Percentiles rank a stretch among this genome's conserved stretches.
Conservation (phyloP, 768 basidiomycete genomes). For the Tylopilus sp. region DNA sequence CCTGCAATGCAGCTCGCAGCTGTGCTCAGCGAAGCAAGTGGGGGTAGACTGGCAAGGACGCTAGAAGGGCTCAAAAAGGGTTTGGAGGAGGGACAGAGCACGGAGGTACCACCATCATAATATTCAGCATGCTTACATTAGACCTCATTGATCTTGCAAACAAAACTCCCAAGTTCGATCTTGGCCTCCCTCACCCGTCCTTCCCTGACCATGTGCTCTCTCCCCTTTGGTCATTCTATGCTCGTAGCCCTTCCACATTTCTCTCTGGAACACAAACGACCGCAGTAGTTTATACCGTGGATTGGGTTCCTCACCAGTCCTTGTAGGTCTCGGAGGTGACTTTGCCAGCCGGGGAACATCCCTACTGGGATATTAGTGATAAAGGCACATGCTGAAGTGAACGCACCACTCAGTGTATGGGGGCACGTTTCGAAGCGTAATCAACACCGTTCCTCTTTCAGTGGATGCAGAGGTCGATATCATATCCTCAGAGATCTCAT, state of each 20-base stretch:
- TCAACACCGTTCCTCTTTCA: constrained; percentile 68
- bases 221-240: constrained; percentile 95
- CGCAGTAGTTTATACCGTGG: constrained; percentile 68
- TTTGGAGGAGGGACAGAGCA: constrained; percentile 47
- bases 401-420: constrained; percentile 87
- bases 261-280: constrained; percentile 75
- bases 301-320: constrained; percentile 47
- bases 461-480: not conserved
- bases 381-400: constrained; percentile 6
- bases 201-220: constrained; percentile 59
- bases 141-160: constrained; percentile 27
- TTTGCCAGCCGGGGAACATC: constrained; percentile 74
- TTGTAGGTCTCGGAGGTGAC: constrained; percentile 56
- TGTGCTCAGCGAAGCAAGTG: constrained; percentile 64
- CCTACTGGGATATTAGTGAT: constrained; percentile 40
- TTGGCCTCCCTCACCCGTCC: constrained; percentile 69
- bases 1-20: constrained; percentile 73
- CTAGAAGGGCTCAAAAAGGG: constrained; percentile 71
- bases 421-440: constrained; percentile 81
- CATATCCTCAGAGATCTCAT: constrained; percentile 9
- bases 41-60: constrained; percentile 66
- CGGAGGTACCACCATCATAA: constrained; percentile 22
- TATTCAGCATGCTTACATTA: constrained; percentile 6
- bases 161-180: constrained; percentile 92
- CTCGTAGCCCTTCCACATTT: constrained; percentile 78